phyloP scores from a whole-genome alignment of 352 stramenopile genomes.

The Phytophthora syringae region DNA sequence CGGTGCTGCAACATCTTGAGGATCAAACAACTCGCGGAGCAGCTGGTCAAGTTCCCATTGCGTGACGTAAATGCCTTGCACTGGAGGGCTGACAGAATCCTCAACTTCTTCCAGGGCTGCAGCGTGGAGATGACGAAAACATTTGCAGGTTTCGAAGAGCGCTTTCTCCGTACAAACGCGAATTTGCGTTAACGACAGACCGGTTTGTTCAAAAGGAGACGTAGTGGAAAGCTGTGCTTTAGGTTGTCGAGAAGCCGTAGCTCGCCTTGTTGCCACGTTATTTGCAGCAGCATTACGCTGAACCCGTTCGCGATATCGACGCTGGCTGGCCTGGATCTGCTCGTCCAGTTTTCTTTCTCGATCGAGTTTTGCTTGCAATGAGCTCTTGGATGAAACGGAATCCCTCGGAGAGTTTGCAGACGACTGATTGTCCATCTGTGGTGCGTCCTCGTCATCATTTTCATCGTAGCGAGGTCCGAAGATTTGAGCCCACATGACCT shows the following conservation, averaged over 20 bases:
- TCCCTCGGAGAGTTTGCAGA: slow-evolving; percentile 1
- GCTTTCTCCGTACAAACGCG: slow-evolving; percentile 65
- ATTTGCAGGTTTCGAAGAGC: slow-evolving; percentile 46
- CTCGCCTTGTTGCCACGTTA: slow-evolving; percentile 4
- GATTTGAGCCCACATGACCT: slow-evolving; percentile 53
- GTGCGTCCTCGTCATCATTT: slow-evolving; percentile 10
- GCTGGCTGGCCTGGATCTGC: slow-evolving; percentile 49
- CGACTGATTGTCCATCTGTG: slow-evolving; percentile 5
- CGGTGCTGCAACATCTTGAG: slow-evolving; percentile 21
- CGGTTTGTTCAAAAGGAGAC: slow-evolving; percentile 46
- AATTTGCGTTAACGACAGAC: slow-evolving; percentile 54
- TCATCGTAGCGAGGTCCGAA: slow-evolving; percentile 70
- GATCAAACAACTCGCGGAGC: slow-evolving; percentile 34
- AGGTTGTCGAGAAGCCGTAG: slow-evolving; percentile 2
- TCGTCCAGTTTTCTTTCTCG: slow-evolving; percentile 50
- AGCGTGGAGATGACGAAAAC: slow-evolving; percentile 49
- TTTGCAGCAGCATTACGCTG: slow-evolving; percentile 14
- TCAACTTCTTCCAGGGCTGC: slow-evolving; percentile 15
- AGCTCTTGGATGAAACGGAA: slow-evolving; percentile 27
- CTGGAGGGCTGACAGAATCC: background rate
- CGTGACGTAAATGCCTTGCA: slow-evolving; percentile 55
- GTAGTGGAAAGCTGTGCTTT: slow-evolving; percentile 5
- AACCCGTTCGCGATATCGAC: slow-evolving; percentile 31
- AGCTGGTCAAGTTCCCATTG: slow-evolving; percentile 63
- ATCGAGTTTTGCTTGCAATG: slow-evolving; percentile 44